Base-by-base conservation (phyloP, 176 grass and related monocot genomes). In the Aegilops umbellulata region DNA sequence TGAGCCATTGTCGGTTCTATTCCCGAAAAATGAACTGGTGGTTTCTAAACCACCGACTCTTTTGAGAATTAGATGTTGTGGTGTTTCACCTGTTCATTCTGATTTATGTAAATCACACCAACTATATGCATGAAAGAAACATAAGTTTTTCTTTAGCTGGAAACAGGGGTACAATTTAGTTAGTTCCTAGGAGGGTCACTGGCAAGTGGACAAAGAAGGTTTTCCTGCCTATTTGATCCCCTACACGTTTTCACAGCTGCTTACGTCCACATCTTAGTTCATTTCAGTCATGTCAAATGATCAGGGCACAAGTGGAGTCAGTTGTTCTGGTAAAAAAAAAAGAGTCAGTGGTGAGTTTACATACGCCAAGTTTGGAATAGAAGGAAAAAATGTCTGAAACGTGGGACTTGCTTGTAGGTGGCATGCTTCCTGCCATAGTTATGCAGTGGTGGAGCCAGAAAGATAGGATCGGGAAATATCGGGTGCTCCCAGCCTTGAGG, bases 101-200 rank as follows among this genome's bases (percentile, higher is more conserved):
- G 66, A 72, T 72, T 23, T n/a, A 49, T 66, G 61, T 72, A 42
- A 25, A 60, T 83, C 49, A 58, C 61, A 79, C n/a, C 13, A 41
- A 63, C 7, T 19, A 60, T 15, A 26, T 38, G 58, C 32, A 62
- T 6, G 8, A 26, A 39, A 63, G 31, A 79, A 13, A 53, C n/a
- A 27, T 7, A 44, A 31, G 25, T 65, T 68, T 68, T 68, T 68
- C 30, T 34, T 32, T 32, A 14, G 29, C 30, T 20, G 19, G 31
- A 69, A 69, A 69, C 19, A 65, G 22, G 36, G 35, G 22, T 42
- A 42, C 38, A 71, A 72, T 3, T 42, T 72, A 15, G 69, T 39
- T 41, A 22, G 39, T 41, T 39, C 35, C 68, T 41, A 22, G 68
- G 34, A 41, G 68, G 14, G 68, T 71, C 5, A 35, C 68, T 41